These are phyloP conservation scores for Tephrocybe rancida DNA, from an alignment of 768 basidiomycete species.

Conservation along the genomic window DNA sequence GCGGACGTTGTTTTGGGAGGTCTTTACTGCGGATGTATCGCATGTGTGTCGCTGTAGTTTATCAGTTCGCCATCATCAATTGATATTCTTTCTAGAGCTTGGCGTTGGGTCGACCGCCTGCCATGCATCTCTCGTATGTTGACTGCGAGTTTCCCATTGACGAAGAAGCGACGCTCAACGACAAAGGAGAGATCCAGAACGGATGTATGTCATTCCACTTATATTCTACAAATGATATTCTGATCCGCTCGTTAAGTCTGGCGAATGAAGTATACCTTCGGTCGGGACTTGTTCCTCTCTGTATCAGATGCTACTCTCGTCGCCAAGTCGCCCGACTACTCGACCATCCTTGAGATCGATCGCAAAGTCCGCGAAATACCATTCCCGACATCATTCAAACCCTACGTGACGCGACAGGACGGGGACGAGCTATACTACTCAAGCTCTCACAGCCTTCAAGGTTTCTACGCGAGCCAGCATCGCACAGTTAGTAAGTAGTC, in stretches of 20 bases:
- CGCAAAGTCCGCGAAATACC: conserved; percentile 48
- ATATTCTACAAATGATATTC: neutral
- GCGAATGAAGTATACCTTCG: conserved; percentile 58
- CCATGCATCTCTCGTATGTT: conserved; percentile 57
- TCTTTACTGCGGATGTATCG: conserved; percentile 39
- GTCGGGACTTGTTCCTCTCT: conserved; percentile 48
- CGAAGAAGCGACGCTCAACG: conserved; percentile 48
- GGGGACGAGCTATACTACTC: conserved; percentile 51
- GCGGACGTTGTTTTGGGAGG: conserved; percentile 41
- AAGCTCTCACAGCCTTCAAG: conserved; percentile 50
- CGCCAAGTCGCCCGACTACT: conserved; percentile 48
- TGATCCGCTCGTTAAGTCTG: conserved; percentile 41
- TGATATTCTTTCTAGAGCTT: conserved; percentile 42
- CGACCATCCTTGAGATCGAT: conserved; percentile 52
- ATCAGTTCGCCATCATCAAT: neutral
- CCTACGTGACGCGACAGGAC: conserved; percentile 44
- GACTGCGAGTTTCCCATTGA: conserved; percentile 65
- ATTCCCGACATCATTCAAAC: conserved; percentile 48
- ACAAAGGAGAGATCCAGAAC: conserved; percentile 44
- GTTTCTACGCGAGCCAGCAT: conserved; percentile 59
- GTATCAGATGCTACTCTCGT: conserved; percentile 51
- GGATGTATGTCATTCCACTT: conserved; percentile 45
- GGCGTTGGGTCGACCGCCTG: conserved; percentile 60
- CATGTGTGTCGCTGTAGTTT: conserved; percentile 25
- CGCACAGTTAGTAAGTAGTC: conserved; percentile 55